Base-by-base conservation (phyloP, 768 basidiomycete species). In the Xerocomus potaroensis region DNA sequence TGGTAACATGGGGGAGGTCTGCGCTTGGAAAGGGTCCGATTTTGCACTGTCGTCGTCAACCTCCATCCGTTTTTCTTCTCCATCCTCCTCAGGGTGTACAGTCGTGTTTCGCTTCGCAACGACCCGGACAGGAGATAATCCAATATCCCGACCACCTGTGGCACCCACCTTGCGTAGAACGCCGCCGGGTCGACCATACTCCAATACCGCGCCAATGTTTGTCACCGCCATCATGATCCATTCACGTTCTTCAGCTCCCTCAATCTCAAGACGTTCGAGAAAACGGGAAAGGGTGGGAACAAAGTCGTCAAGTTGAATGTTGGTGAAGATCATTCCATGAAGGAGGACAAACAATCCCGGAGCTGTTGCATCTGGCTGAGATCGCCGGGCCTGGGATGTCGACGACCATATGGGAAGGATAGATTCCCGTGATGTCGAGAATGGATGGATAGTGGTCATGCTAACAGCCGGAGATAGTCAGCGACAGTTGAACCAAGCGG, bases 181-280 rank as follows among this genome's bases (percentile, higher is more conserved):
- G 3, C 91, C 83, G 5, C 74, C 76, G 3, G 83, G 74, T 22
- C 81, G 75, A 27, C 96, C 95, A 56, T 94, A 98, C 65, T 98
- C 93, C 58, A 97, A 71, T 8, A 96, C 66, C 0, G 87, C 79
- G 4, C 80, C 75, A 26, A 97, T 74, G 63, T 95, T 95, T 55
- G 91, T 73, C 37, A 87, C 71, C 0, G 81, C 95, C 91, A 98
- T 95, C 87, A 94, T 92, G 56, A 91, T 84, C 96, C 96, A 99
- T 47, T 95, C 91, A 23, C 84, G 81, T 60, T 84, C 86, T 54
- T 87, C 80, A 0, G 81, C 84, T 9, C 79, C 81, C 50, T 94
- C 90, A 47, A 93, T 84, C 43, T 83, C 76, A 3, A 95, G 77
- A 32, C 89, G 84, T 64, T 95, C 93, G 43, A 92, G 75, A 62